Base-by-base conservation (phyloP, 305 asterid species). In the Solanum chacoense region DNA sequence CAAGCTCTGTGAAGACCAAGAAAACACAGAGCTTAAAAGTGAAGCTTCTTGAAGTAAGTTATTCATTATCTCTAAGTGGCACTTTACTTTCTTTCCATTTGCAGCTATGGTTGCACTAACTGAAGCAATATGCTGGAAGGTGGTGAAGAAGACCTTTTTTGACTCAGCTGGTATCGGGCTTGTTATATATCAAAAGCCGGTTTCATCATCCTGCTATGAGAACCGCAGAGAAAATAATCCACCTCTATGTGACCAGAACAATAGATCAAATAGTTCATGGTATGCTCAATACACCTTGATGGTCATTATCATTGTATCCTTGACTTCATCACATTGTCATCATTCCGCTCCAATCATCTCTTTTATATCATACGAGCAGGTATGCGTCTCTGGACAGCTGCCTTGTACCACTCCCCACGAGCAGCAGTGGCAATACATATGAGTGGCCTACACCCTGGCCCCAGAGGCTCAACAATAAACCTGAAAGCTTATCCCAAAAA, bases 391-490 rank as follows among this genome's bases (percentile, higher is more conserved):
- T 96, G 80, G 99, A 97, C 50, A 87, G 92, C 91, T 97, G 99
- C 91, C 93, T 97, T 75, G 95, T 91, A 50, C 93, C 95, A 40
- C 91, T 94, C 74, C 92, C 92, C 55, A 87, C 45, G n/a, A 34
- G 89, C 11, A 87, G 89, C 88, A 55, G 3, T 31, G 87, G 74
- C 38, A 83, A 20, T 50, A 55, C 72, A 20, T 75, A 80, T 87
- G 85, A 89, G 88, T 95, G 98, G 98, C 98, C 99, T 74, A 88
- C 96, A 22, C 90, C 95, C 78, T 97, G 99, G 99, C 99, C 99
- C 28, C 87, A 90, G 89, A 94, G 99, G 93, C 97, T 97, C 79
- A 90, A 76, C 18, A 91, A 88, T 50, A 91, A 90, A 91, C 99
- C 99, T 86, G 90, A 89, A 81, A 92, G 93, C 89, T 90, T 96